phyloP scores from a whole-genome alignment of 1,284 basidiomycete genomes.

The Ceratobasidium sp. region DNA sequence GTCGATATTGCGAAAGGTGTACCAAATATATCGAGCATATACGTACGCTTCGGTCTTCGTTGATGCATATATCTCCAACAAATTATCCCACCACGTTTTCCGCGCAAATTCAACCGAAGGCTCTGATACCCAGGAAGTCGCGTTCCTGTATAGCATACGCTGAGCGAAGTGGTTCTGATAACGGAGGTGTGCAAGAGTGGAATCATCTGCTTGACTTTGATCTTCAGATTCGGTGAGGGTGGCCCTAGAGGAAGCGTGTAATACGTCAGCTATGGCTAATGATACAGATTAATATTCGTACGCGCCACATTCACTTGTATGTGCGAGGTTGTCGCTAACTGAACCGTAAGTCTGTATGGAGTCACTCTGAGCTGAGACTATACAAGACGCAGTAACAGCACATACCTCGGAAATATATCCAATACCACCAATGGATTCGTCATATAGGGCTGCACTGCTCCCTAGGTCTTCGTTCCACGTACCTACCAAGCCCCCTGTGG shows the following conservation, averaged over 20 bases:
- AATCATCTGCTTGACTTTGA: not conserved
- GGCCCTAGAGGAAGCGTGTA: not conserved
- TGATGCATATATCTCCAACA: conserved; percentile 70
- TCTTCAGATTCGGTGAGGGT: conserved; percentile 33
- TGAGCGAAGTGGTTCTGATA: conserved; percentile 2
- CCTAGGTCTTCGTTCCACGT: conserved; percentile 4
- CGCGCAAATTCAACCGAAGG: conserved; percentile 66
- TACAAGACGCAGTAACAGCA: not conserved
- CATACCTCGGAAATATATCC: conserved; percentile 32
- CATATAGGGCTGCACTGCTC: not conserved
- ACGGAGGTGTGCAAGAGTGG: not conserved
- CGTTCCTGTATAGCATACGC: conserved; percentile 16
- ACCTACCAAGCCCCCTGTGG: conserved; percentile 7
- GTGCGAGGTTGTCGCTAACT: conserved; percentile 12
- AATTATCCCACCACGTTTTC: conserved; percentile 82
- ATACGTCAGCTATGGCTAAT: not conserved
- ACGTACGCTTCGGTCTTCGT: conserved; percentile 42
- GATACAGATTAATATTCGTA: not conserved
- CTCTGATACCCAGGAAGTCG: conserved; percentile 31
- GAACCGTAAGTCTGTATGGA: conserved; percentile 20
- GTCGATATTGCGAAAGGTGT: not conserved
- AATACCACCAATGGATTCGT: conserved; percentile 9
- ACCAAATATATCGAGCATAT: not conserved
- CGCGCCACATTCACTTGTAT: conserved; percentile 27
- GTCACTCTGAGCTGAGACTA: not conserved